A percentile compares a stretch with the other conserved stretches of the same genome.
Evolutionary conservation across 352 stramenopile genomes (phyloP).

Genomic region (Phytopythium ostracodes): DNA sequence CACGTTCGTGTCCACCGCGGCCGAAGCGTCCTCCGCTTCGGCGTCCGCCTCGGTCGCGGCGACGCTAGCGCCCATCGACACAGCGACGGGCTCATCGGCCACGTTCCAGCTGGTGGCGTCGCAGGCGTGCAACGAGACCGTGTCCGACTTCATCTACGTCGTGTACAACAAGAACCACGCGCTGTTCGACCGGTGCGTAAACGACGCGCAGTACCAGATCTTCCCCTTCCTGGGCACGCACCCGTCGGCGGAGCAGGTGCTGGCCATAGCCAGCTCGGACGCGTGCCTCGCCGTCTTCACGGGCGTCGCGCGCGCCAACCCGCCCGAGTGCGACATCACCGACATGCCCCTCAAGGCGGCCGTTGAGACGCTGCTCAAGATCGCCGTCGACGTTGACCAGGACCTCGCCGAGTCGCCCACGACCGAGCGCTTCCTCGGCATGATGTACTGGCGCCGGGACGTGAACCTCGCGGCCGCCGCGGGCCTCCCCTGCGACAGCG

Average conservation of each 20-base stretch:
- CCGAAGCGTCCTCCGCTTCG: slow-evolving; percentile 8
- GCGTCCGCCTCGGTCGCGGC: slow-evolving; percentile 5
- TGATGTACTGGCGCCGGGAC: slow-evolving; percentile 42
- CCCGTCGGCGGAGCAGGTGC: slow-evolving; percentile 37
- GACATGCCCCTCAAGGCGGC: slow-evolving; percentile 47
- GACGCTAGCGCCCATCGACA: slow-evolving; percentile 24
- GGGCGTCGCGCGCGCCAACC: slow-evolving; percentile 30
- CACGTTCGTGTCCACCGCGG: slow-evolving; percentile 3
- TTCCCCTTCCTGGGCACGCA: slow-evolving; percentile 46
- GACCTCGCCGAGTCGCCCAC: slow-evolving; percentile 17
- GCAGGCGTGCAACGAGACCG: slow-evolving; percentile 32
- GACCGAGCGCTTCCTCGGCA: slow-evolving; percentile 33
- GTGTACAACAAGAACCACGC: slow-evolving; percentile 51
- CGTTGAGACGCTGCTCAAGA: slow-evolving; percentile 51
- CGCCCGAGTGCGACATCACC: slow-evolving; percentile 48
- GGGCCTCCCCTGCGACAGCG: slow-evolving; percentile 36
- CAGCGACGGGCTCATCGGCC: slow-evolving; percentile 31
- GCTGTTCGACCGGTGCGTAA: slow-evolving; percentile 45
- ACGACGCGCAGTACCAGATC: slow-evolving; percentile 51
- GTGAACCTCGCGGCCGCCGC: slow-evolving; percentile 43
- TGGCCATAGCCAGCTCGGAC: slow-evolving; percentile 26
- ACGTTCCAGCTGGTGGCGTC: slow-evolving; percentile 48
- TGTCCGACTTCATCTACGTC: slow-evolving; percentile 38
- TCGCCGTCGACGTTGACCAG: slow-evolving; percentile 35
- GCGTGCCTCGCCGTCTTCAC: slow-evolving; percentile 48